A percentile compares a stretch with the other conserved stretches of the same genome.
Evolutionary conservation across 208 protist genomes (phyloP).

Genomic region (Vickermania spadyakhi): DNA sequence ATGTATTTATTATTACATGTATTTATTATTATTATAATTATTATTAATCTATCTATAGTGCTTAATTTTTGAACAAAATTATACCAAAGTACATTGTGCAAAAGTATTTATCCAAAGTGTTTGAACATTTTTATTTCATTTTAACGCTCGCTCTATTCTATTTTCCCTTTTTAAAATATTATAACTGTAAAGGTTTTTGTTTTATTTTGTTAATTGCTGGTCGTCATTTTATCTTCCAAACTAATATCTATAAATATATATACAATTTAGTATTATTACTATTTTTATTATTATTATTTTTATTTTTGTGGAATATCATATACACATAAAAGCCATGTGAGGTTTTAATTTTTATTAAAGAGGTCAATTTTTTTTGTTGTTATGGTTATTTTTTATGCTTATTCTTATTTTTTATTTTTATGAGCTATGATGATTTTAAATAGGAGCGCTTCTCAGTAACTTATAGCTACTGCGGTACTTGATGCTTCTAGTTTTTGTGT

Average conservation of each 20-base stretch:
- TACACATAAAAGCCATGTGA: not conserved
- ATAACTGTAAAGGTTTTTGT: not conserved
- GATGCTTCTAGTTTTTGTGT: too few relatives aligned
- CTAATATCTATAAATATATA: too few relatives aligned
- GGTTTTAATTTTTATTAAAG: not conserved
- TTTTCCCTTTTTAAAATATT: not conserved
- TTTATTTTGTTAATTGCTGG: not conserved
- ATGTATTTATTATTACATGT: not conserved
- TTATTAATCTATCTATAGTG: not conserved
- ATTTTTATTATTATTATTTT: not conserved
- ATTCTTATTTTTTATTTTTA: too few relatives aligned
- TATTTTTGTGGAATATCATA: not conserved
- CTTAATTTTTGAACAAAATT: not conserved
- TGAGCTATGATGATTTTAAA: too few relatives aligned
- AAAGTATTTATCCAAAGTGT: too few relatives aligned
- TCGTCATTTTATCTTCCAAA: not conserved
- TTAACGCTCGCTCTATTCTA: not conserved
- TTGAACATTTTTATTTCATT: not conserved
- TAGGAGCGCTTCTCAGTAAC: too few relatives aligned
- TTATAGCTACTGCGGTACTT: too few relatives aligned
- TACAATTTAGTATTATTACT: slow-evolving; percentile 6
- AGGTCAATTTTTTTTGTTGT: not conserved
- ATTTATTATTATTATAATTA: not conserved
- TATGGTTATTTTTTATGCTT: not conserved
- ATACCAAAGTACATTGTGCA: not conserved